These are phyloP conservation scores for Juncus effusus DNA, from an alignment of 176 grass and related monocot genomes.

Conservation along the genomic window DNA sequence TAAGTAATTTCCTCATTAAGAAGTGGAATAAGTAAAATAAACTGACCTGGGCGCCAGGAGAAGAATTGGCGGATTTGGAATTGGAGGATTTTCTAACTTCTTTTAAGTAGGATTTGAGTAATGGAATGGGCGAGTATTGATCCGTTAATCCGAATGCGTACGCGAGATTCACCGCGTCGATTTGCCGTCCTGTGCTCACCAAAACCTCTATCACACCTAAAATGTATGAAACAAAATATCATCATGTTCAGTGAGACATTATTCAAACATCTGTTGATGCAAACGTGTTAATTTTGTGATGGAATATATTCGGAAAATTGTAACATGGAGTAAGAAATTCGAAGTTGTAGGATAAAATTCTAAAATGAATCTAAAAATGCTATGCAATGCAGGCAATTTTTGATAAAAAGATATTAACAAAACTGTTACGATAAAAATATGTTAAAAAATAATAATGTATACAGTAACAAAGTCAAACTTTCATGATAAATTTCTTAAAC, in stretches of 20 bases:
- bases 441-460: slow-evolving; percentile 21
- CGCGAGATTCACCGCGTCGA: slow-evolving; percentile 78
- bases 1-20: background rate
- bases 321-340: too few relatives aligned
- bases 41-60: slow-evolving; percentile 64
- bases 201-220: slow-evolving; percentile 77
- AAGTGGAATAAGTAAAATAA: slow-evolving; percentile 21
- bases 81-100: slow-evolving; percentile 57
- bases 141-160: slow-evolving; percentile 69
- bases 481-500: too few relatives aligned
- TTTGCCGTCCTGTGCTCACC: slow-evolving; percentile 63
- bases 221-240: slow-evolving; percentile 14
- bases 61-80: slow-evolving; percentile 57
- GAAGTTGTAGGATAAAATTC: too few relatives aligned
- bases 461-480: slow-evolving; percentile 2
- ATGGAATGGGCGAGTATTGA: slow-evolving; percentile 64
- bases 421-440: background rate
- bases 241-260: slow-evolving; percentile 1
- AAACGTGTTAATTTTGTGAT: slow-evolving; percentile 7
- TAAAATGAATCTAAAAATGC: too few relatives aligned
- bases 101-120: slow-evolving; percentile 78
- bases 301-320: background rate
- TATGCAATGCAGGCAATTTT: too few relatives aligned
- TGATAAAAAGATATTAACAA: too few relatives aligned
- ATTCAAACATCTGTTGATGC: background rate